Percentiles rank a stretch among this genome's conserved stretches.
Evolutionary conservation across 2,329 filamentous ascomycete species (phyloP).

Genomic region (Fusarium sacchari): DNA sequence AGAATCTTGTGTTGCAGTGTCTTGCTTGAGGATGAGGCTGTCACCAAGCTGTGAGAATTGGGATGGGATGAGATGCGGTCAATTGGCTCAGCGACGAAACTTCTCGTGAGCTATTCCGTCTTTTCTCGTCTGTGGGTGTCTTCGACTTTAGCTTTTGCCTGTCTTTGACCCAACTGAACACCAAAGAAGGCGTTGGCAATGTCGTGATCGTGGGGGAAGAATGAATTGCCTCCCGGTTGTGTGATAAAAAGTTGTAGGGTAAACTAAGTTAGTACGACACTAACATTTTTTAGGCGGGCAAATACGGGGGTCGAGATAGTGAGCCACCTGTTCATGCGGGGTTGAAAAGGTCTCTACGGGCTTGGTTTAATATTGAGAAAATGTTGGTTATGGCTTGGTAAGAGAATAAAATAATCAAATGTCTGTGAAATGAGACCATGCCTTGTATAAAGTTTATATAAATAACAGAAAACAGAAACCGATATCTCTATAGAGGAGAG

Average conservation of each 20-base stretch:
- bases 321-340: slow-evolving; percentile 36
- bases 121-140: slow-evolving; percentile 1
- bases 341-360: slow-evolving; percentile 16
- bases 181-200: slow-evolving; percentile 31
- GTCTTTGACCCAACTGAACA: slow-evolving; percentile 22
- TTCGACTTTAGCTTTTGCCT: background rate
- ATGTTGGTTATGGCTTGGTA: background rate
- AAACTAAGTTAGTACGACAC: slow-evolving; percentile 21
- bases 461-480: no score
- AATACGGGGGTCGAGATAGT: slow-evolving; percentile 15
- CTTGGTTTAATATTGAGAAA: background rate
- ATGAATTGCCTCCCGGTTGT: slow-evolving; percentile 40
- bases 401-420: background rate
- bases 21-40: background rate
- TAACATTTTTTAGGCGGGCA: slow-evolving; percentile 18
- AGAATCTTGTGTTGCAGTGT: slow-evolving; percentile 6
- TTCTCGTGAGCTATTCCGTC: background rate
- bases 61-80: slow-evolving; percentile 7
- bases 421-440: no score
- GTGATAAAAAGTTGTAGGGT: slow-evolving; percentile 19
- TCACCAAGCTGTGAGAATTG: background rate
- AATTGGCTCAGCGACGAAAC: slow-evolving; percentile 7
- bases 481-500: background rate
- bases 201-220: slow-evolving; percentile 41
- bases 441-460: background rate